Evolutionary conservation across 1,284 basidiomycete species (phyloP).

Genomic region (Neolentinus lepideus): DNA sequence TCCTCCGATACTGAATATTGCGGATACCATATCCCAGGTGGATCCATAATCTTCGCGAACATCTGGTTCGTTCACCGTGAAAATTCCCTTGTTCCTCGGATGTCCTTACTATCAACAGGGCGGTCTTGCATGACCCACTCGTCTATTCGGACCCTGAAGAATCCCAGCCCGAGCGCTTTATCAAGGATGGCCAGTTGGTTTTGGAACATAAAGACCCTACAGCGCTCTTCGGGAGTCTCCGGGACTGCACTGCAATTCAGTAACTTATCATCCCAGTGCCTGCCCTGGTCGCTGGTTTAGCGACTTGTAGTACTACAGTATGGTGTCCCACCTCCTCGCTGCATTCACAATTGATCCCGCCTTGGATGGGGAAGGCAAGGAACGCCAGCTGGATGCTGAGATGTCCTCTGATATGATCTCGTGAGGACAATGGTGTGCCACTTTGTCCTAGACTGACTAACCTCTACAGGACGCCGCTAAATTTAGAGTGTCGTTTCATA

Average conservation of each 20-base stretch:
- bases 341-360: neutral
- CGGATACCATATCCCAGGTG: slow-evolving; percentile 25
- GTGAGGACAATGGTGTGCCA: neutral
- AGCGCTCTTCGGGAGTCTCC: slow-evolving; percentile 23
- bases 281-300: neutral
- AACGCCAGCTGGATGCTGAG: neutral
- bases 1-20: slow-evolving; percentile 24
- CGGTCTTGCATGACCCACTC: slow-evolving; percentile 16
- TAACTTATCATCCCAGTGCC: neutral
- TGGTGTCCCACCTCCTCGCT: neutral
- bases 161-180: slow-evolving; percentile 26
- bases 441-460: neutral
- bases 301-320: neutral
- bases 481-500: neutral
- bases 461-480: neutral
- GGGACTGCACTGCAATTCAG: slow-evolving; percentile 8
- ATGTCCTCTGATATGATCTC: neutral
- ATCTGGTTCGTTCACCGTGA: slow-evolving; percentile 19
- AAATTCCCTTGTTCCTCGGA: neutral
- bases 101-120: neutral
- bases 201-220: slow-evolving; percentile 17
- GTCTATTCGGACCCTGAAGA: slow-evolving; percentile 21
- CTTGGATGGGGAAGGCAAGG: neutral
- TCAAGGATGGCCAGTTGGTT: slow-evolving; percentile 21
- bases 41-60: slow-evolving; percentile 23